phyloP scores from a whole-genome alignment of 106 monocot genomes.

The Phalaenopsis equestris region DNA sequence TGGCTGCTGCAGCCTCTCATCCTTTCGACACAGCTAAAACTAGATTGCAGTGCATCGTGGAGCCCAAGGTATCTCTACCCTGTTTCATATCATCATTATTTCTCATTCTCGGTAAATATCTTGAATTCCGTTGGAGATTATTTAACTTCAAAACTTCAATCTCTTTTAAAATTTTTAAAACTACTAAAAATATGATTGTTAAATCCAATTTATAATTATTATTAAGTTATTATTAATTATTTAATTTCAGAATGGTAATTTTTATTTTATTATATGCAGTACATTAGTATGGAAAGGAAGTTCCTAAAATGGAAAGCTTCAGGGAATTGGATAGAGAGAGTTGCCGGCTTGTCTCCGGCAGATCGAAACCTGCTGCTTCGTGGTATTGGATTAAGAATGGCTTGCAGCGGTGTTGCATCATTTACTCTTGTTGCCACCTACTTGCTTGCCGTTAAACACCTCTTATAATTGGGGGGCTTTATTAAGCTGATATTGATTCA shows the following conservation, averaged over 20 bases:
- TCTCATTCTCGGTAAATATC: neutral
- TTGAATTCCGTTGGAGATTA: no score
- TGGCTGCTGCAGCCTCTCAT: constrained; percentile 91
- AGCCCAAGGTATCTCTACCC: constrained; percentile 59
- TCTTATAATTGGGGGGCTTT: constrained; percentile 20
- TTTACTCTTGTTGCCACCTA: constrained; percentile 76
- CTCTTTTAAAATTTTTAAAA: no score
- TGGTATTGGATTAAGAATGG: constrained; percentile 71
- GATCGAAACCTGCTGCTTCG: constrained; percentile 70
- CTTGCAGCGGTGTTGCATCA: constrained; percentile 66
- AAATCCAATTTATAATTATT: no score
- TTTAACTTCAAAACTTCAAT: no score
- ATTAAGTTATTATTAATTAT: no score
- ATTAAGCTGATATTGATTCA: neutral
- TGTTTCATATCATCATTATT: neutral
- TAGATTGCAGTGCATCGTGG: constrained; percentile 66
- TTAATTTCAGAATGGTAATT: no score
- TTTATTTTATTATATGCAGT: constrained; percentile 24
- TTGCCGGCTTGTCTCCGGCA: constrained; percentile 69
- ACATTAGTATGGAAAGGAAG: constrained; percentile 82
- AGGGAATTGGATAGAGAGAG: constrained; percentile 81
- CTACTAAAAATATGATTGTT: no score
- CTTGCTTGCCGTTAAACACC: constrained; percentile 44
- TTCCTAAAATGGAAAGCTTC: constrained; percentile 67
- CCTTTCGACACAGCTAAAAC: constrained; percentile 88